Base-by-base conservation (phyloP, 2,329 filamentous ascomycete genomes). In the Fusarium sterilihyphosum region DNA sequence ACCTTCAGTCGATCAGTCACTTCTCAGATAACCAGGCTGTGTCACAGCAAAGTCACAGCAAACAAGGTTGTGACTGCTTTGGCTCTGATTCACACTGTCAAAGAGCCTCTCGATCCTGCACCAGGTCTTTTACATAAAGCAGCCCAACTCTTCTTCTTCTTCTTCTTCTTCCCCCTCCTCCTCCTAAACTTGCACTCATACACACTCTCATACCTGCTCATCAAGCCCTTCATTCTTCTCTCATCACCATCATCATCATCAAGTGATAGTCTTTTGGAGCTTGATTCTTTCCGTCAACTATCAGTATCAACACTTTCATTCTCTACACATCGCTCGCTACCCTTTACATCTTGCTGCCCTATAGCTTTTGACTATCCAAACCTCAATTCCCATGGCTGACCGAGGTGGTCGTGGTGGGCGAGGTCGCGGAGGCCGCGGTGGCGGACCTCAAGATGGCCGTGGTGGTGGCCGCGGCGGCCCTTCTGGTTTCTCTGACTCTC, bases 311-410 rank as follows among this genome's bases (percentile, higher is more conserved):
- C 20, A 29, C 17, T 31, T 35, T 62, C 44, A 52, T 41, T 35
- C 50, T 41, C n/a, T 38, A 40, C 43, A 54, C n/a, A 54, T 43
- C 26, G 46, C 31, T 54, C 24, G 18, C 40, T 46, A 5, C 14
- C 49, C 13, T 44, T 67, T n/a, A 37, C 33, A 50, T 43, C 31
- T 57, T 52, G 11, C 40, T n/a, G 26, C 18, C 20, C 6, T 38
- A 43, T n/a, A 37, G n/a, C 22, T 8, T 6, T 35, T 57, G n/a
- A 35, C 8, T 43, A 20, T 29, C 14, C 20, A 41, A 35, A 20
- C 44, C 46, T 38, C 40, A 40, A 44, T 41, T 38, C 50, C 31
- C 46, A 81, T 81, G 80, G 71, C 80, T 29, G 80, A 74, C 26
- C 72, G 76, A 52, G 71, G 79, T 40, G 65, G 73, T 50, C 64